Evolutionary conservation across 345 rosid species (phyloP).

Genomic region (Citrus glauca): DNA sequence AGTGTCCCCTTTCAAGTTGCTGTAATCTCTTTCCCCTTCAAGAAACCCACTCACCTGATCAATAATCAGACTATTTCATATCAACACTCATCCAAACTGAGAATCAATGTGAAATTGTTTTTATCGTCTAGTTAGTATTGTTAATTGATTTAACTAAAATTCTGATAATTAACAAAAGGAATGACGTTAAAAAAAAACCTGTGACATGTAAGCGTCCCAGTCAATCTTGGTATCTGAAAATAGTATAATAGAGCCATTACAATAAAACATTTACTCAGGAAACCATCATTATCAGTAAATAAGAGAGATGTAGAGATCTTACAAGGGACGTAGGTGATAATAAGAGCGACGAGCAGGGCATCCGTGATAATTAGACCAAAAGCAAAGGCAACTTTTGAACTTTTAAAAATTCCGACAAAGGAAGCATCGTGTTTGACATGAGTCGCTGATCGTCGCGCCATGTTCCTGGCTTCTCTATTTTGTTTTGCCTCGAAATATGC

Average conservation of each 20-base stretch:
- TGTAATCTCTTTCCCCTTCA: conserved; percentile 85
- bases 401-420: conserved; percentile 23
- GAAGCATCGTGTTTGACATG: conserved; percentile 17
- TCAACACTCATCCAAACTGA: conserved; percentile 14
- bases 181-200: conserved; percentile 44
- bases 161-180: not conserved
- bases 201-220: conserved; percentile 99
- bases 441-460: conserved; percentile 30
- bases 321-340: conserved; percentile 85
- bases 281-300: not conserved
- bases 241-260: not conserved
- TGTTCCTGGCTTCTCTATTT: conserved; percentile 2
- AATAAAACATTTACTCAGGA: not conserved
- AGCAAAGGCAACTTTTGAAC: conserved; percentile 40
- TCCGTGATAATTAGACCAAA: conserved; percentile 47
- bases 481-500: conserved; percentile 6
- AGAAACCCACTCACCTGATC: conserved; percentile 83
- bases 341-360: conserved; percentile 63
- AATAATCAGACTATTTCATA: conserved; percentile 1
- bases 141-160: not conserved
- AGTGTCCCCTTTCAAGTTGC: conserved; percentile 85
- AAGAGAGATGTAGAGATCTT: conserved; percentile 21
- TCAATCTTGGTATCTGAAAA: conserved; percentile 91
- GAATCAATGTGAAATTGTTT: not conserved
- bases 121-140: not conserved